Percentiles rank a stretch among this genome's conserved stretches.
These are phyloP conservation scores for Carex parvula DNA, from an alignment of 176 grass and related monocot genomes.

Conservation along the genomic window DNA sequence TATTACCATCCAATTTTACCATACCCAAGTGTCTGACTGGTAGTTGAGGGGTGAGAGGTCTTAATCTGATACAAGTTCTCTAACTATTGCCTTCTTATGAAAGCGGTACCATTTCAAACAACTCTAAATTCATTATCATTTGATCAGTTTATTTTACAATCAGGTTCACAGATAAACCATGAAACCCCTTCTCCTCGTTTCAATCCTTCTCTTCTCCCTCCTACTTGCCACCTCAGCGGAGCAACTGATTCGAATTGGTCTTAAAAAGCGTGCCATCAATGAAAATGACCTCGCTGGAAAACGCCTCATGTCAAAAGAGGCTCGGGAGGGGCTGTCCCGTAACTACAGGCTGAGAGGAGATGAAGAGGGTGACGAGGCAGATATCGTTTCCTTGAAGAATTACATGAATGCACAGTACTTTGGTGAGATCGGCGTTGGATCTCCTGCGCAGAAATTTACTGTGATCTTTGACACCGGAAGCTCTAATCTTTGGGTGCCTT, in stretches of 20 bases:
- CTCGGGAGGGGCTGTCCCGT: constrained; percentile 20
- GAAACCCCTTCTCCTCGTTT: constrained; percentile 21
- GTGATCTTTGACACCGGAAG: constrained; percentile 95
- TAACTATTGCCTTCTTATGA: background rate
- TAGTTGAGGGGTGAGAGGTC: background rate
- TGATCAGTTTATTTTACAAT: background rate
- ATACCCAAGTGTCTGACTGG: background rate
- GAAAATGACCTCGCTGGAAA: constrained; percentile 28
- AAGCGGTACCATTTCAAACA: background rate
- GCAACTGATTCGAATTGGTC: constrained; percentile 38
- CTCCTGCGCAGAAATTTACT: constrained; percentile 76
- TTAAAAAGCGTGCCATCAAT: constrained; percentile 45
- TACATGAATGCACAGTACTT: constrained; percentile 79
- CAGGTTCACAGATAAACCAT: constrained; percentile 17
- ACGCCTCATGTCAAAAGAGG: background rate
- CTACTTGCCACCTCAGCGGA: constrained; percentile 26
- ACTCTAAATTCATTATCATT: background rate
- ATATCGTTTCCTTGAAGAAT: constrained; percentile 64
- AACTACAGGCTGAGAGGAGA: constrained; percentile 19
- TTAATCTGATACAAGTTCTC: background rate
- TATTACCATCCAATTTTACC: background rate
- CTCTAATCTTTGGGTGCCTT: constrained; percentile 90
- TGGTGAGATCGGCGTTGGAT: constrained; percentile 67
- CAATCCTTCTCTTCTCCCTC: background rate
- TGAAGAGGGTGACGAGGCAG: constrained; percentile 18